Evolutionary conservation across 257 asterid genomes (phyloP).

Genomic region (Nicotiana tabacum): DNA sequence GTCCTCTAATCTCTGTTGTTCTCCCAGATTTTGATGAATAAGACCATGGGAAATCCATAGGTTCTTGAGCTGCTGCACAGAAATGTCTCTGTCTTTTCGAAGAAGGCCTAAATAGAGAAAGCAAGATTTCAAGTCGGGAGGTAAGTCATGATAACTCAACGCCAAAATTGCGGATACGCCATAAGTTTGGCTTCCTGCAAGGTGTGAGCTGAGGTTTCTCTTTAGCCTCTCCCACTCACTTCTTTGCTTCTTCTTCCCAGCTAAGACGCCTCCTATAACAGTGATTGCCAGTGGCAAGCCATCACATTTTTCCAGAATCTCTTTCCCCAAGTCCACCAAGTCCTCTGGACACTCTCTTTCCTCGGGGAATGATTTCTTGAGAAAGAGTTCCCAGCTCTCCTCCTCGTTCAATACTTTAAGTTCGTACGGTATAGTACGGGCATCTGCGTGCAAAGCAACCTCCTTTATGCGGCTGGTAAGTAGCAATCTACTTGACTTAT

Average conservation of each 20-base stretch:
- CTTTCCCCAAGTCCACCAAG: slow-evolving; percentile 17
- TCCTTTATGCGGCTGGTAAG: slow-evolving; percentile 13
- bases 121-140: slow-evolving; percentile 20
- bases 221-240: slow-evolving; percentile 24
- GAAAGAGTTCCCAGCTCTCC: slow-evolving; percentile 25
- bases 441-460: slow-evolving; percentile 6
- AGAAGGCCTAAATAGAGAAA: slow-evolving; percentile 20
- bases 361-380: slow-evolving; percentile 2
- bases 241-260: not conserved
- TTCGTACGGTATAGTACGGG: not conserved
- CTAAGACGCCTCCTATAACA: slow-evolving; percentile 15
- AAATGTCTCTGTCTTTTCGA: slow-evolving; percentile 7
- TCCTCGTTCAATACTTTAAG: slow-evolving; percentile 6
- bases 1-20: slow-evolving; percentile 15
- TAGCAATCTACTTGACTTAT: slow-evolving; percentile 17
- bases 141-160: slow-evolving; percentile 18
- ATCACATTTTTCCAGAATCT: slow-evolving; percentile 19
- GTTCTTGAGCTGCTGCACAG: slow-evolving; percentile 15
- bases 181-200: not conserved
- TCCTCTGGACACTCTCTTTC: not conserved
- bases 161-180: slow-evolving; percentile 3
- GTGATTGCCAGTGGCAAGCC: slow-evolving; percentile 26
- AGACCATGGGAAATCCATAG: slow-evolving; percentile 33
- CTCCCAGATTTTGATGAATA: not conserved
- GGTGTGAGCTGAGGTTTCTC: not conserved